These are phyloP conservation scores for Avena eriantha DNA, from an alignment of 176 grass and related monocot genomes.

Conservation along the genomic window DNA sequence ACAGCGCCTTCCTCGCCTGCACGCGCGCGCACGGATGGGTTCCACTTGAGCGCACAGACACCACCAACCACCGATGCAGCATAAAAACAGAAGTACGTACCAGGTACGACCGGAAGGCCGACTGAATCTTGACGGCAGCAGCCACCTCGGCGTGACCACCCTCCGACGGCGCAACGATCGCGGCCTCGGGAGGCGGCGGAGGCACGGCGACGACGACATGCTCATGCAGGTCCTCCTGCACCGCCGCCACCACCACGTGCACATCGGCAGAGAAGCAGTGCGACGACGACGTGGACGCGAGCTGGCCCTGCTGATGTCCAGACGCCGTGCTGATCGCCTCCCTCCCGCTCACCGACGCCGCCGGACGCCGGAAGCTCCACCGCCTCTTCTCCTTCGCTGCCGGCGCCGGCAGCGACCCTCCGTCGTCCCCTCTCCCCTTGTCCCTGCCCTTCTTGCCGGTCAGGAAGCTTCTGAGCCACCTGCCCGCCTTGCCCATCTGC, in stretches of 20 bases:
- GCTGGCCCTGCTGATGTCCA: slow-evolving; percentile 23
- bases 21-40: background rate
- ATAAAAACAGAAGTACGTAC: slow-evolving; percentile 19
- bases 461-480: slow-evolving; percentile 67
- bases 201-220: slow-evolving; percentile 22
- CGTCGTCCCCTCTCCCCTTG: slow-evolving; percentile 17
- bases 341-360: slow-evolving; percentile 21
- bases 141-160: background rate
- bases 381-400: slow-evolving; percentile 56
- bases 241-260: background rate
- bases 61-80: too few relatives aligned
- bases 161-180: background rate
- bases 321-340: background rate
- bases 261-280: slow-evolving; percentile 53
- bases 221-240: slow-evolving; percentile 15
- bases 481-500: slow-evolving; percentile 69
- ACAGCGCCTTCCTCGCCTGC: slow-evolving; percentile 82
- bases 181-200: background rate
- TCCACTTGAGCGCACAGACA: background rate
- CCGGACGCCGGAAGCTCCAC: slow-evolving; percentile 73
- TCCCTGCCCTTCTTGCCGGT: slow-evolving; percentile 49
- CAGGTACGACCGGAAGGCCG: slow-evolving; percentile 70
- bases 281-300: slow-evolving; percentile 48
- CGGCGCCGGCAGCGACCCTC: slow-evolving; percentile 25
- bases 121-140: slow-evolving; percentile 64